Evolutionary conservation across 352 stramenopile species (phyloP).

Genomic region (Phytophthora kernoviae): DNA sequence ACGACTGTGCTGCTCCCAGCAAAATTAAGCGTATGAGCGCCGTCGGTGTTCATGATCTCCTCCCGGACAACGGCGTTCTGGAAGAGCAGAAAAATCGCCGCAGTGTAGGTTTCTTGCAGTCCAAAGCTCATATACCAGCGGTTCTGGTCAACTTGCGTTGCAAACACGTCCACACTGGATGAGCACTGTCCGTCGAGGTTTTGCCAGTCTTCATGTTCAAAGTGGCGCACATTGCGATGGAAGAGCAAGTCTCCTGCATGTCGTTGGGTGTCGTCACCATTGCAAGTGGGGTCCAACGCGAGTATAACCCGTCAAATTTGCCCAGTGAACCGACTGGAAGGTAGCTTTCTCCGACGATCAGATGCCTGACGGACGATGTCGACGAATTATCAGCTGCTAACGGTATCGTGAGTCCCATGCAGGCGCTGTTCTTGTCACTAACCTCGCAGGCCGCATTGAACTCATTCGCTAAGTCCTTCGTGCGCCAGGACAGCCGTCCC

Average conservation of each 20-base stretch:
- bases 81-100: constrained; percentile 59
- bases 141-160: constrained; percentile 43
- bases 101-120: constrained; percentile 54
- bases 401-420: constrained; percentile 42
- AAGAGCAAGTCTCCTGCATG: constrained; percentile 44
- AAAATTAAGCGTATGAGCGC: constrained; percentile 38
- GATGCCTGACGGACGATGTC: constrained; percentile 15
- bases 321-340: constrained; percentile 37
- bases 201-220: constrained; percentile 20
- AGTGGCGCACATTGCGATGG: constrained; percentile 25
- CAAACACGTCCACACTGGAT: constrained; percentile 42
- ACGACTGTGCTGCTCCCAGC: constrained; percentile 33
- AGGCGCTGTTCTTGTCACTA: constrained; percentile 10
- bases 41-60: constrained; percentile 19
- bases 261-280: constrained; percentile 35
- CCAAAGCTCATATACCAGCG: constrained; percentile 49
- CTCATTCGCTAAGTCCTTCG: constrained; percentile 36
- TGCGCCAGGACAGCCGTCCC: constrained; percentile 41
- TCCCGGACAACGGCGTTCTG: constrained; percentile 51
- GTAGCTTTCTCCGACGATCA: constrained; percentile 46
- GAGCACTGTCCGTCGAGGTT: constrained; percentile 44
- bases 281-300: constrained; percentile 46
- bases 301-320: constrained; percentile 43
- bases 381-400: constrained; percentile 23
- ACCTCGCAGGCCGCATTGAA: constrained; percentile 46